Conservation (phyloP, 805 yeast species). For the Spathaspora boniae region DNA sequence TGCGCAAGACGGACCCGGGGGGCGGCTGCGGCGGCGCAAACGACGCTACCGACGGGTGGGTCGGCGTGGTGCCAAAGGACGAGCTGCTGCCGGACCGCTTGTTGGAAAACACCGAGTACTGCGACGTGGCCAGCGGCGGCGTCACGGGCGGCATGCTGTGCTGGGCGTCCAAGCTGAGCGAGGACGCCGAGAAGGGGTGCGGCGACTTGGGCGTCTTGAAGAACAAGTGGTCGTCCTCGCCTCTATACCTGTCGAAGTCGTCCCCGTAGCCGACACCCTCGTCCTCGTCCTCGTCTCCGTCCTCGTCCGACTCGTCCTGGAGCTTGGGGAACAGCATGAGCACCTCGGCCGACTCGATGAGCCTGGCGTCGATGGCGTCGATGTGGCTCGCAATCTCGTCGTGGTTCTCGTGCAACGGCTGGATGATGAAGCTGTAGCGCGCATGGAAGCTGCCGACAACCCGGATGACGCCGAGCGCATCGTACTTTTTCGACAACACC, state of each 20-base stretch:
- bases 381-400: constrained; percentile 11
- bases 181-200: constrained; percentile 4
- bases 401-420: constrained; percentile 22
- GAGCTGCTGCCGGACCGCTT: constrained; percentile 15
- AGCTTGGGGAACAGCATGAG: constrained; percentile 23
- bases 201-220: constrained; percentile 8
- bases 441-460: constrained; percentile 30
- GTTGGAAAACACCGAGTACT: constrained; percentile 34
- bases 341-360: constrained; percentile 22
- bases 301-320: constrained; percentile 4
- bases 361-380: constrained; percentile 15
- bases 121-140: constrained; percentile 43
- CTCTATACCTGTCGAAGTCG: not conserved
- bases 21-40: constrained; percentile 10
- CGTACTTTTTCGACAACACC: constrained; percentile 48
- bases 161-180: constrained; percentile 5
- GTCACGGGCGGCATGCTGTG: constrained; percentile 23
- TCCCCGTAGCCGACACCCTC: not conserved
- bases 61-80: constrained; percentile 20
- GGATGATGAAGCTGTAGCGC: constrained; percentile 11
- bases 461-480: constrained; percentile 51
- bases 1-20: constrained; percentile 6
- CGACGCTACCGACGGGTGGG: constrained; percentile 14
- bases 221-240: not conserved
- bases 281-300: constrained; percentile 4